Conservation (phyloP, 179 eudicot species). For the Silene coronaria region DNA sequence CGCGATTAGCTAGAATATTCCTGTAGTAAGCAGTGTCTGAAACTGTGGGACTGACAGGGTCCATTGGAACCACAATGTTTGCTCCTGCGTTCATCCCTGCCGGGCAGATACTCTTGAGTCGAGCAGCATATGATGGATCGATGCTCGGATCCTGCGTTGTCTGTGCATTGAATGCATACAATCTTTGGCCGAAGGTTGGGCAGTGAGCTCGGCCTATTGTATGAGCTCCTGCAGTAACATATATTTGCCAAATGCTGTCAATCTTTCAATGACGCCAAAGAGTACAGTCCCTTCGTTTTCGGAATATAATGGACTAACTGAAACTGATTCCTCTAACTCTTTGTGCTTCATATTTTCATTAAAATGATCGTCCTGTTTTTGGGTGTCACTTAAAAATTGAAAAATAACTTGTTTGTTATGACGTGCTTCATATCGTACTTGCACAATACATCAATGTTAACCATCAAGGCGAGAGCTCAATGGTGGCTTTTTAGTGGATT, state of each 20-base stretch:
- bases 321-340: no score
- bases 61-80: constrained; percentile 57
- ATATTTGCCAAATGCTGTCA: not conserved
- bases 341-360: no score
- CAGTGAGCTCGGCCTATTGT: constrained; percentile 82
- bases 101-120: constrained; percentile 59
- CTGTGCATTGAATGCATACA: constrained; percentile 47
- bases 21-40: constrained; percentile 51
- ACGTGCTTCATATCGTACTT: no score
- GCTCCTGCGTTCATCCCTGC: constrained; percentile 30
- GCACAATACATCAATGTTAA: no score
- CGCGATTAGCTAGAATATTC: constrained; percentile 45
- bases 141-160: constrained; percentile 46
- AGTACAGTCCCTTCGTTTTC: not conserved
- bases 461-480: no score
- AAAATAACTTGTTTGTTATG: no score
- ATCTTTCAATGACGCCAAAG: not conserved
- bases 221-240: constrained; percentile 58
- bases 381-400: not conserved
- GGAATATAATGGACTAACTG: no score
- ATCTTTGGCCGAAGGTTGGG: constrained; percentile 48
- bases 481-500: no score
- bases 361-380: not conserved
- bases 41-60: constrained; percentile 42
- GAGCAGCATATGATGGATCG: constrained; percentile 45